These are phyloP conservation scores for Boletus pseudo-olivaceus DNA, from an alignment of 768 basidiomycete species.

Conservation along the genomic window DNA sequence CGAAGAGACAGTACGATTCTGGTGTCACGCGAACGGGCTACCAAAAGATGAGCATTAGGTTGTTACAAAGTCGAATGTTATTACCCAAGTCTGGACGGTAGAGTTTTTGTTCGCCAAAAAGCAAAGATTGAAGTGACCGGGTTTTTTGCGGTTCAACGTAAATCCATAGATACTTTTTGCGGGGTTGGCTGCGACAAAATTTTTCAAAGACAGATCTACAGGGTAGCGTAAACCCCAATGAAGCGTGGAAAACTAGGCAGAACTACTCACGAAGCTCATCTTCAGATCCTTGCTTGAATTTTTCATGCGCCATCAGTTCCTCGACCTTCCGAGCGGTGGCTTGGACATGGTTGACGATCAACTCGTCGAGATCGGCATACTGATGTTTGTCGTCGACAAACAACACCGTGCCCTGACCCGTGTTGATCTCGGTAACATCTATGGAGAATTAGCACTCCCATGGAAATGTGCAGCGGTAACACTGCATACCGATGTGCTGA, in stretches of 20 bases:
- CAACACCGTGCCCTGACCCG: slow-evolving; percentile 65
- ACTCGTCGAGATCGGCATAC: slow-evolving; percentile 92
- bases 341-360: slow-evolving; percentile 96
- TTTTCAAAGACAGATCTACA: slow-evolving; percentile 81
- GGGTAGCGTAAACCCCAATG: neutral
- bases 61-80: neutral
- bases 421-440: slow-evolving; percentile 84
- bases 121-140: slow-evolving; percentile 90
- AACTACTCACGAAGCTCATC: slow-evolving; percentile 82
- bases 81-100: slow-evolving; percentile 87
- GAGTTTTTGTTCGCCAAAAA: slow-evolving; percentile 93
- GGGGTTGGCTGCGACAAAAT: slow-evolving; percentile 89
- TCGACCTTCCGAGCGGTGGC: slow-evolving; percentile 91
- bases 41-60: slow-evolving; percentile 2
- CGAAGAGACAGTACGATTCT: slow-evolving; percentile 86
- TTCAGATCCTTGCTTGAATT: slow-evolving; percentile 85
- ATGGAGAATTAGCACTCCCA: slow-evolving; percentile 5
- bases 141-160: slow-evolving; percentile 80
- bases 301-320: slow-evolving; percentile 92
- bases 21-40: slow-evolving; percentile 86
- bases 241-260: neutral
- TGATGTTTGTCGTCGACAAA: slow-evolving; percentile 74
- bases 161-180: slow-evolving; percentile 96
- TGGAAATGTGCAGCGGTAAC: neutral
- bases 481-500: slow-evolving; percentile 84